Evolutionary conservation across 768 basidiomycete genomes (phyloP), one percentile per base, ranked within the genome.

Genomic region (Pleurotus pulmonarius): DNA sequence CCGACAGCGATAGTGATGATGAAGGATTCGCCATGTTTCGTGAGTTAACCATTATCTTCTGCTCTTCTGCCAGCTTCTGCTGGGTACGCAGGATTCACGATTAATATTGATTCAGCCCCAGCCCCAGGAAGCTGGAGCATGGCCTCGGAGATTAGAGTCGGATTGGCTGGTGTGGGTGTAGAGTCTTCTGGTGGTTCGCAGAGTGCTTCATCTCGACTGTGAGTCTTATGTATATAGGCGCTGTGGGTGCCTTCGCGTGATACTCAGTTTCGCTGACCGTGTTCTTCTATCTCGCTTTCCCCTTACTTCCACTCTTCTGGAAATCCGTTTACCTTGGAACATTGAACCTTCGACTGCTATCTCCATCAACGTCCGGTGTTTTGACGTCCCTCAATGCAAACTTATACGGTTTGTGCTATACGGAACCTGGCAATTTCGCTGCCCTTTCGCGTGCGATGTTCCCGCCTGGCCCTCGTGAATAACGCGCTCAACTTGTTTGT

Each of bases 81-180:
- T 16, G 41, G 13, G 46, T 4, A 20, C 46, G 22, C 24, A 15
- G 22, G 22, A 25, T 25, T 34, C 29, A 34, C 29, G 40, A 39
- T 43, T 18, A 53, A 53, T 53, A 1, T 24, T 18, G 51, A 22
- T n/a, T 13, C 41, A 18, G n/a, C 41, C 8, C 41, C 41, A 44
- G 20, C 46, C 9, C 24, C 46, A 24, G 24, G 38, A 11, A 39
- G 38, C 13, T 53, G 51, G 51, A 53, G 51, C 39, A 53, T 53
- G 51, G 51, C 51, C 39, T 53, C 51, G 16, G 51, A 53, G 51
- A 53, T 53, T n/a, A 39, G 51, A 41, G 51, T 53, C 13, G 51
- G 51, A 4, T 37, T 53, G n/a, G 51, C 16, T 41, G 51, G 51
- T 18, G 51, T 53, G 13, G 51, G 51, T 20, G 39, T 53, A 20